phyloP scores from a whole-genome alignment of 73 alveolate genomes.

The Blepharisma stoltei region DNA sequence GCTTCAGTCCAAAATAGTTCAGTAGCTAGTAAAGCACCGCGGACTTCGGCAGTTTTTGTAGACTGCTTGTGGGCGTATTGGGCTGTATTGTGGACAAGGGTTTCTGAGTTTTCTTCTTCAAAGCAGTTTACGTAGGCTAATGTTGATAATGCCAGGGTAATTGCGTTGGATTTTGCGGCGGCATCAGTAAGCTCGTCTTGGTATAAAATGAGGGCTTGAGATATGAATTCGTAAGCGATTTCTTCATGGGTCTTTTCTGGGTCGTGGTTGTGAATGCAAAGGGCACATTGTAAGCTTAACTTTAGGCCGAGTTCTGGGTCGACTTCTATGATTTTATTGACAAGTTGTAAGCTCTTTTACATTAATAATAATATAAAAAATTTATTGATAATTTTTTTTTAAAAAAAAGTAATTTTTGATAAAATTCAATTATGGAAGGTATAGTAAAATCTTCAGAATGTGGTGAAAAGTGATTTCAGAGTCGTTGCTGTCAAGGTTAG shows the following conservation, averaged over 20 bases:
- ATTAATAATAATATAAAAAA: too few species aligned
- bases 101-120: constrained; percentile 48
- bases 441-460: background rate
- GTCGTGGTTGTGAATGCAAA: constrained; percentile 50
- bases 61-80: constrained; percentile 55
- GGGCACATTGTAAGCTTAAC: constrained; percentile 54
- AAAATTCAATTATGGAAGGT: too few species aligned
- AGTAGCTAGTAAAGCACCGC: constrained; percentile 50
- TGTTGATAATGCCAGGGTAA: constrained; percentile 37
- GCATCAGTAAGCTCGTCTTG: constrained; percentile 58
- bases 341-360: too few species aligned
- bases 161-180: constrained; percentile 36
- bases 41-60: constrained; percentile 67
- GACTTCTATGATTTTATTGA: constrained; percentile 27
- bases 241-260: constrained; percentile 44
- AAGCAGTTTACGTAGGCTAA: constrained; percentile 38
- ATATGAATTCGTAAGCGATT: constrained; percentile 49
- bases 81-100: constrained; percentile 53
- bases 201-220: constrained; percentile 45
- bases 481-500: constrained; percentile 22
- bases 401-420: too few species aligned
- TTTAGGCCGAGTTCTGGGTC: constrained; percentile 65
- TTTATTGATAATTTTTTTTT: too few species aligned
- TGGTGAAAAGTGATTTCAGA: background rate
- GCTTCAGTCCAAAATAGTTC: constrained; percentile 46